Evolutionary conservation across 441 rosid species (phyloP).

Genomic region (Breynia disticha): DNA sequence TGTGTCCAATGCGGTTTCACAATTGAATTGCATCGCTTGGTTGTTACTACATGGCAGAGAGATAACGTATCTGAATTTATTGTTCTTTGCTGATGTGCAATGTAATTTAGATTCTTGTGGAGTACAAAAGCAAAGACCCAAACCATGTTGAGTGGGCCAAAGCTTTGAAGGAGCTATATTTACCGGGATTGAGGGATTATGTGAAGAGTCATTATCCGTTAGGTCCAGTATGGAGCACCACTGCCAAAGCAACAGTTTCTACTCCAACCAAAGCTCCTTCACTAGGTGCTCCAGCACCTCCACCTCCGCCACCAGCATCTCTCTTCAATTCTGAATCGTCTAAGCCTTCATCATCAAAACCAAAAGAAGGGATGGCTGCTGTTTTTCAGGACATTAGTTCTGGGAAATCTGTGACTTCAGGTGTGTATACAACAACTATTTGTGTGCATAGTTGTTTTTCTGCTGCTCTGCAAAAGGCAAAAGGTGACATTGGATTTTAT

Average conservation of each 20-base stretch:
- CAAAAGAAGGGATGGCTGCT: constrained; percentile 85
- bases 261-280: constrained; percentile 45
- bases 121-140: constrained; percentile 73
- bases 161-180: constrained; percentile 79
- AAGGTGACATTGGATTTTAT: background rate
- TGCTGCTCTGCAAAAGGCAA: too few relatives aligned
- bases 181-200: constrained; percentile 82
- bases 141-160: constrained; percentile 95
- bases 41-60: too few relatives aligned
- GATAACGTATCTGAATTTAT: too few relatives aligned
- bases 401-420: constrained; percentile 55
- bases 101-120: constrained; percentile 62
- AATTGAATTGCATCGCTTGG: too few relatives aligned
- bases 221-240: constrained; percentile 85
- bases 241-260: constrained; percentile 38
- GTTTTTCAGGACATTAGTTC: constrained; percentile 82
- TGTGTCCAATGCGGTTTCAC: too few relatives aligned
- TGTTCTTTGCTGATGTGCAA: too few relatives aligned
- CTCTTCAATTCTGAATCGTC: constrained; percentile 62
- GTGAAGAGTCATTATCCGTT: constrained; percentile 77
- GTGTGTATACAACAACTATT: constrained; percentile 18
- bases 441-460: background rate
- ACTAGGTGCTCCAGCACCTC: constrained; percentile 64
- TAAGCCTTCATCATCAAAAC: constrained; percentile 67
- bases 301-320: constrained; percentile 73